Evolutionary conservation across 2,329 filamentous ascomycete genomes (phyloP).

Genomic region (Zasmidium citrigriseum): DNA sequence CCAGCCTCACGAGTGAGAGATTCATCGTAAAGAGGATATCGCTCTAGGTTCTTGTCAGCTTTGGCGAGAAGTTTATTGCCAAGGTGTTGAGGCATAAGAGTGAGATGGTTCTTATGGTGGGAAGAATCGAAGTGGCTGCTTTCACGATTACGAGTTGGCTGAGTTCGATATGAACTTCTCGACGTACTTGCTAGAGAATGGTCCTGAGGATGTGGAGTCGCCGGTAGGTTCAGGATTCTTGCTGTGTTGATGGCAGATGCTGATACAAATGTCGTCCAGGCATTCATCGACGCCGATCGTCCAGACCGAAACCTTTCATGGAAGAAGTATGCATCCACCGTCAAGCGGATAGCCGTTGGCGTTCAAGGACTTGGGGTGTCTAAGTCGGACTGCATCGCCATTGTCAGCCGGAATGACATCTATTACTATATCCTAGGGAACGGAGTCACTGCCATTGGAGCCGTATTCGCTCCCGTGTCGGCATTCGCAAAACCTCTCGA

Average conservation of each 20-base stretch:
- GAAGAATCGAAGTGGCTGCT: background rate
- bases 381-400: slow-evolving; percentile 11
- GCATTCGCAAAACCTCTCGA: slow-evolving; percentile 6
- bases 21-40: background rate
- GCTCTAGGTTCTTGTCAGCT: background rate
- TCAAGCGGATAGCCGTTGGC: slow-evolving; percentile 14
- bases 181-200: background rate
- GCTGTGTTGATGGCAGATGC: background rate
- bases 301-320: background rate
- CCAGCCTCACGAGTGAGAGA: background rate
- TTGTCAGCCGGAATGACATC: slow-evolving; percentile 15
- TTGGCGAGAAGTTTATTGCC: background rate
- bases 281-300: slow-evolving; percentile 1
- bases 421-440: slow-evolving; percentile 12
- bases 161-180: background rate
- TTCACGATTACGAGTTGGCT: background rate
- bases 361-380: slow-evolving; percentile 2
- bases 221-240: background rate
- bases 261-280: background rate
- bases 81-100: background rate
- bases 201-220: background rate
- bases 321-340: slow-evolving; percentile 7
- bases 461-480: slow-evolving; percentile 10
- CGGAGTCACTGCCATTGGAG: slow-evolving; percentile 14
- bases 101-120: background rate